Percentiles rank a stretch among this genome's conserved stretches.
Evolutionary conservation across 192 early-diverging fungal species (phyloP).

Genomic region (Mortierella hygrophila): DNA sequence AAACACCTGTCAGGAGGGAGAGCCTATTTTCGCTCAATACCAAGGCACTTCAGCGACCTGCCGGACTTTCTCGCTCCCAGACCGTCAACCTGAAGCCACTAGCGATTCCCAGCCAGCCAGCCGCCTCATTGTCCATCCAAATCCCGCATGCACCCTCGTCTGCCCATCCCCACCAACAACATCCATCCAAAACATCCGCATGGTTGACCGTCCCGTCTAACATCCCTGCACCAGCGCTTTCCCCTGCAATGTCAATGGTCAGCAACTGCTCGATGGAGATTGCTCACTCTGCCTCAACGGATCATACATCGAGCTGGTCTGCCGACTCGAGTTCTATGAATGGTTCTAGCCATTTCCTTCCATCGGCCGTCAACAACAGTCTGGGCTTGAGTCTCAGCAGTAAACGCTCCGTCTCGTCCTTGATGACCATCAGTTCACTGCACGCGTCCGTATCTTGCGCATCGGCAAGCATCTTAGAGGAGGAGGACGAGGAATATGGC

Average conservation of each 20-base stretch:
- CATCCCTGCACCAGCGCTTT: slow-evolving; percentile 8
- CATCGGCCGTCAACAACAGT: neutral
- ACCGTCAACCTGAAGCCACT: slow-evolving; percentile 33
- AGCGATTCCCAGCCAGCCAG: slow-evolving; percentile 12
- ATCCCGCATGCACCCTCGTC: neutral
- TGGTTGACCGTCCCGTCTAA: slow-evolving; percentile 42
- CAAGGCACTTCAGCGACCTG: slow-evolving; percentile 45
- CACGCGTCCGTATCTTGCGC: slow-evolving; percentile 4
- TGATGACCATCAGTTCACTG: slow-evolving; percentile 27
- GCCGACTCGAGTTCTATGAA: slow-evolving; percentile 24
- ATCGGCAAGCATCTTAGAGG: slow-evolving; percentile 16
- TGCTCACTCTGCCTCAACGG: slow-evolving; percentile 38
- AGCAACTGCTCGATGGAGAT: slow-evolving; percentile 46
- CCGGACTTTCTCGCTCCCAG: slow-evolving; percentile 28
- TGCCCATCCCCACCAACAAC: slow-evolving; percentile 13
- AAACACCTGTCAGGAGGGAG: slow-evolving; percentile 40
- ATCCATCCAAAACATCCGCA: slow-evolving; percentile 8
- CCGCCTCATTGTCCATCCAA: neutral
- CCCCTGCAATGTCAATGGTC: slow-evolving; percentile 24
- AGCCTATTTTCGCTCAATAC: slow-evolving; percentile 60
- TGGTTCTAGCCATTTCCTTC: slow-evolving; percentile 26
- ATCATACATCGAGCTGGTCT: slow-evolving; percentile 32
- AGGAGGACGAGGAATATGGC: slow-evolving; percentile 28
- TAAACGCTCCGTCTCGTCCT: slow-evolving; percentile 35
- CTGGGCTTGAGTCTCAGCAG: slow-evolving; percentile 14